Base-by-base conservation (phyloP, 1,139 yeast species). In the Ogataea hybrid region DNA sequence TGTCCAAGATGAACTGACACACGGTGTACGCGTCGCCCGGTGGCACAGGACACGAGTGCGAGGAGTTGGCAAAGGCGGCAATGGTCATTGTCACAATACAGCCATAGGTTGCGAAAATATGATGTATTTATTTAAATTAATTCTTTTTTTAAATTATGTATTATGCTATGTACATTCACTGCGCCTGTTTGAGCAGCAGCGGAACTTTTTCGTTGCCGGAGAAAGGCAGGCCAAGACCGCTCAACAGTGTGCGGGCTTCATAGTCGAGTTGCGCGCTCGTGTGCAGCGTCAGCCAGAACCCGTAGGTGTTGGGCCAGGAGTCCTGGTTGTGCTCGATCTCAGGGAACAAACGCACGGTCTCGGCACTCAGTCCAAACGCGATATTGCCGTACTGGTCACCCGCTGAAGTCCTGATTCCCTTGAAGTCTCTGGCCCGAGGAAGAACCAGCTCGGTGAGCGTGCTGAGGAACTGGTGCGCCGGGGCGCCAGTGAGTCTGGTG, bases 301-400 rank as follows among this genome's bases (percentile, higher is more conserved):
- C 97, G 62, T 81, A 87, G 40, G 90, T 79, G 54, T 74, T 78
- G 34, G 96, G 94, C 84, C 92, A 92, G 54, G 85, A 71, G 63
- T 90, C 98, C 63, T 84, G 92, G 67, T 84, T 89, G 46, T 82
- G 79, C 62, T 90, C 96, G 49, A 94, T 80, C 66, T 94, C 98
- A 2, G 99, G 98, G 74, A 94, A 94, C 57, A 73, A 75, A 58
- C 79, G 79, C 44, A 86, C 79, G 57, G 87, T 89, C 44, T 84
- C 88, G 2, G 88, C 78, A 36, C 77, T 78, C 52, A 94, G 68
- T 32, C 97, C 97, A 60, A 94, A 82, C 14, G 95, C 75, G 47
- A 94, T 76, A 62, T 88, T 87, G 42, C 98, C 99, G 56, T 73
- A 76, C 43, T 77, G 71, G 63, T 90, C 97, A 47, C 98, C 98